Conservation (phyloP, 768 basidiomycete genomes). For the Suillus spraguei region DNA sequence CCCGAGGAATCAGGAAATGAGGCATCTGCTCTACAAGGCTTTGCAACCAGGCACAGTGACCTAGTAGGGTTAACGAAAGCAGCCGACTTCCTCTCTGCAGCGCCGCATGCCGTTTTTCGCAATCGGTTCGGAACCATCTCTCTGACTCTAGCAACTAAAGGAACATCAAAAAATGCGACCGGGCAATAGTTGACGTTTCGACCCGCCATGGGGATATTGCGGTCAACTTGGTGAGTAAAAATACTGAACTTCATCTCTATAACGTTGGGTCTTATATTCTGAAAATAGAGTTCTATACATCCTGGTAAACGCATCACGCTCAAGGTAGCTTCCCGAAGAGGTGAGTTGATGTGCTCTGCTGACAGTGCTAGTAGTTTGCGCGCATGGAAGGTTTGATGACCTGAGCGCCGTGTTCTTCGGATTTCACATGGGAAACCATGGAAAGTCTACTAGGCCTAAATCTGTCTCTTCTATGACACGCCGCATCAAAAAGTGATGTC, state of each 20-base stretch:
- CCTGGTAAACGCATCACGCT: constrained; percentile 12
- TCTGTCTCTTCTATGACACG: constrained; percentile 15
- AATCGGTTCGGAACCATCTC: constrained; percentile 43
- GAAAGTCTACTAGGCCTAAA: constrained; percentile 2
- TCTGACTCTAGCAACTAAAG: constrained; percentile 41
- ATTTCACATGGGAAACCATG: constrained; percentile 1
- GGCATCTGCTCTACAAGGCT: not conserved
- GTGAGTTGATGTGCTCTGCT: constrained; percentile 3
- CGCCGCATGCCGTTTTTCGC: constrained; percentile 38
- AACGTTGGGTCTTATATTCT: constrained; percentile 15
- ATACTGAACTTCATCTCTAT: constrained; percentile 4
- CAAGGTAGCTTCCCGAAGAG: constrained; percentile 9
- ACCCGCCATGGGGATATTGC: constrained; percentile 41
- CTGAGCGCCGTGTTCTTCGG: not conserved
- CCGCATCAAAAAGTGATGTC: not conserved
- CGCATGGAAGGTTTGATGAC: not conserved
- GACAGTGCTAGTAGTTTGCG: not conserved
- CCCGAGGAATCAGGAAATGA: constrained; percentile 37
- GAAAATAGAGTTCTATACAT: constrained; percentile 8
- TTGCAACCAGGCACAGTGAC: constrained; percentile 18
- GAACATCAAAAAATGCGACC: constrained; percentile 32
- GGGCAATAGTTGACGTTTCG: constrained; percentile 40
- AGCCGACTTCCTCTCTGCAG: constrained; percentile 19
- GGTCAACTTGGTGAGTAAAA: constrained; percentile 9
- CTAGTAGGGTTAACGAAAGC: constrained; percentile 27